Evolutionary conservation across 2,329 filamentous ascomycete species (phyloP).

Genomic region (Alternaria burnsii): DNA sequence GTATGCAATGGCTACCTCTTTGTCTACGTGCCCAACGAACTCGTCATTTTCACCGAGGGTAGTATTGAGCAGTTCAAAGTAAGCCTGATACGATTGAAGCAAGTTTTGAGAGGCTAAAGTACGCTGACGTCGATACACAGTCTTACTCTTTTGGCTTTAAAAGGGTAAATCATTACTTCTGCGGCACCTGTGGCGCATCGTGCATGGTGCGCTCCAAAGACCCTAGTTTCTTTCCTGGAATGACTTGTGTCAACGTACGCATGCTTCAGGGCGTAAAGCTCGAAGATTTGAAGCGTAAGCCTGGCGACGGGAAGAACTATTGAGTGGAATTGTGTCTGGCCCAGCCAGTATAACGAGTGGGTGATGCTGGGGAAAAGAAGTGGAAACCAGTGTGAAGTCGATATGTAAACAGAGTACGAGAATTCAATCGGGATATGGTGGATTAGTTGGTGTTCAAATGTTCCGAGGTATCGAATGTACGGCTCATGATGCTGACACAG

Average conservation of each 20-base stretch:
- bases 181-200: conserved; percentile 40
- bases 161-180: conserved; percentile 41
- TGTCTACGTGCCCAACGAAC: conserved; percentile 41
- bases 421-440: background rate
- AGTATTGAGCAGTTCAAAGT: conserved; percentile 28
- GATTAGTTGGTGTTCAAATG: too few relatives aligned
- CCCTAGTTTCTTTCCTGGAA: conserved; percentile 24
- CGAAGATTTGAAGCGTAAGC: conserved; percentile 33
- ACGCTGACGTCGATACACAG: conserved; percentile 12
- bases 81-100: background rate
- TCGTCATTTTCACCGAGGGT: conserved; percentile 32
- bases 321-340: conserved; percentile 1
- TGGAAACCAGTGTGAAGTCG: background rate
- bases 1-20: conserved; percentile 62
- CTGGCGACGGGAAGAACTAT: conserved; percentile 37
- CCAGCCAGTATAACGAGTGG: background rate
- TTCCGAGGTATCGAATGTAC: background rate
- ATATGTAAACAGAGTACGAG: background rate
- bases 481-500: background rate
- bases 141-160: conserved; percentile 36
- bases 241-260: conserved; percentile 41
- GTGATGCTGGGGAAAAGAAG: background rate
- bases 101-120: background rate
- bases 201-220: conserved; percentile 30
- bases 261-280: conserved; percentile 40